These are phyloP conservation scores for Takashimella koratensis DNA, from an alignment of 1,284 basidiomycete species.

Conservation along the genomic window DNA sequence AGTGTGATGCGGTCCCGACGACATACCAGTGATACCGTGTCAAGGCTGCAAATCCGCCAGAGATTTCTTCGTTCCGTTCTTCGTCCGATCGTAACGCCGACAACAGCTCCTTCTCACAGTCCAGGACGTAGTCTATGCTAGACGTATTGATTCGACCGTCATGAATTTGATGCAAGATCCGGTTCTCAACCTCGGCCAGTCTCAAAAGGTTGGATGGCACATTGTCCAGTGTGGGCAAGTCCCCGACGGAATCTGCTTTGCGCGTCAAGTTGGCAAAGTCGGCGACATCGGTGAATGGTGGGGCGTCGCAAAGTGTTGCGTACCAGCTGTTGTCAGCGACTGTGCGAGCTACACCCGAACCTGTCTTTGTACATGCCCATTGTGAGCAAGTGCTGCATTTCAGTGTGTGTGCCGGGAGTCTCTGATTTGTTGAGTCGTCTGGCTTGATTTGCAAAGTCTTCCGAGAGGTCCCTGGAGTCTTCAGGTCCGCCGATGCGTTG, in stretches of 20 bases:
- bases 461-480: slow-evolving; percentile 23
- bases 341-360: slow-evolving; percentile 12
- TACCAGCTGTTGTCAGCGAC: slow-evolving; percentile 14
- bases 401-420: slow-evolving; percentile 19
- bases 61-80: slow-evolving; percentile 6
- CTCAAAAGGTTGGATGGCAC: slow-evolving; percentile 15
- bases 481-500: slow-evolving; percentile 21
- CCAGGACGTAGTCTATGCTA: slow-evolving; percentile 21
- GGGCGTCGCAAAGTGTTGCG: slow-evolving; percentile 12
- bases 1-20: neutral
- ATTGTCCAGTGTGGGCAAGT: slow-evolving; percentile 15
- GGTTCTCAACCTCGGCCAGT: slow-evolving; percentile 16
- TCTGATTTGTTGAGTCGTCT: slow-evolving; percentile 25
- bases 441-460: slow-evolving; percentile 28
- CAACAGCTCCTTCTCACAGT: slow-evolving; percentile 12
- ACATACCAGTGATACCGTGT: neutral
- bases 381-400: slow-evolving; percentile 20
- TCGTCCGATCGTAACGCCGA: slow-evolving; percentile 4
- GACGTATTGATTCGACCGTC: slow-evolving; percentile 24
- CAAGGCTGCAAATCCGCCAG: neutral
- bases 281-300: slow-evolving; percentile 4
- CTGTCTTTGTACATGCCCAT: slow-evolving; percentile 27
- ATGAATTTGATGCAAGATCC: slow-evolving; percentile 20
- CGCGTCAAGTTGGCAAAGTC: neutral
- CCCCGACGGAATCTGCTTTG: slow-evolving; percentile 21